Conservation (phyloP, 1,139 yeast genomes). For the Hyphopichia buzzinii region DNA sequence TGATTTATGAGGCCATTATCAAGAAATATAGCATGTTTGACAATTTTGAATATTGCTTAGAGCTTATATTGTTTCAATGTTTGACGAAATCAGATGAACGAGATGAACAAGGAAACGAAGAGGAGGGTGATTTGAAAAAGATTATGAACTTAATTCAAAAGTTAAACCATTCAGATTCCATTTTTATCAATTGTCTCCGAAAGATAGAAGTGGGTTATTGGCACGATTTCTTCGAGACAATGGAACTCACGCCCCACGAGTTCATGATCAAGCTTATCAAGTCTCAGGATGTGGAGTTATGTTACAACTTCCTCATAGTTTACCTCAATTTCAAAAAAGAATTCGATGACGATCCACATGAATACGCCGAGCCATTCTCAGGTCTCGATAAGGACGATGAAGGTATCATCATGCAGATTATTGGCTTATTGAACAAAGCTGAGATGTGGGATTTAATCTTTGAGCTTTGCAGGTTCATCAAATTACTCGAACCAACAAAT, state of each 20-base stretch:
- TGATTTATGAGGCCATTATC: constrained; percentile 15
- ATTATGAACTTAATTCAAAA: constrained; percentile 31
- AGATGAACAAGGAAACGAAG: constrained; percentile 7
- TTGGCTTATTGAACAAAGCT: constrained; percentile 30
- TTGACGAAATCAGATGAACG: constrained; percentile 16
- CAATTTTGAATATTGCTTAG: constrained; percentile 40
- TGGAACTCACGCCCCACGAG: constrained; percentile 36
- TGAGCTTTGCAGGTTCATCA: constrained; percentile 45
- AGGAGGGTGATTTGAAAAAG: constrained; percentile 16
- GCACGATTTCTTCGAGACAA: constrained; percentile 33
- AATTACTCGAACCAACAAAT: constrained; percentile 41
- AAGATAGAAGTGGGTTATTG: constrained; percentile 44
- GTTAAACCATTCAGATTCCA: constrained; percentile 26
- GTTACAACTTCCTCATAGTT: constrained; percentile 42
- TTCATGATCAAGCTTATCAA: constrained; percentile 39
- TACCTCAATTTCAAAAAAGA: constrained; percentile 43
- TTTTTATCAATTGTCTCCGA: constrained; percentile 42
- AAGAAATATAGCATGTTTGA: constrained; percentile 27
- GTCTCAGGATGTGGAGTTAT: constrained; percentile 35
- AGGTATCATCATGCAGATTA: constrained; percentile 32
- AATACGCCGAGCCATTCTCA: not conserved
- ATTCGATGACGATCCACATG: constrained; percentile 17
- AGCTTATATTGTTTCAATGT: constrained; percentile 36
- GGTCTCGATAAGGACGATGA: constrained; percentile 29
- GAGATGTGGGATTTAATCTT: constrained; percentile 46